Base-by-base conservation (phyloP, 352 stramenopile species). In the Globisporangium cederbergense region DNA sequence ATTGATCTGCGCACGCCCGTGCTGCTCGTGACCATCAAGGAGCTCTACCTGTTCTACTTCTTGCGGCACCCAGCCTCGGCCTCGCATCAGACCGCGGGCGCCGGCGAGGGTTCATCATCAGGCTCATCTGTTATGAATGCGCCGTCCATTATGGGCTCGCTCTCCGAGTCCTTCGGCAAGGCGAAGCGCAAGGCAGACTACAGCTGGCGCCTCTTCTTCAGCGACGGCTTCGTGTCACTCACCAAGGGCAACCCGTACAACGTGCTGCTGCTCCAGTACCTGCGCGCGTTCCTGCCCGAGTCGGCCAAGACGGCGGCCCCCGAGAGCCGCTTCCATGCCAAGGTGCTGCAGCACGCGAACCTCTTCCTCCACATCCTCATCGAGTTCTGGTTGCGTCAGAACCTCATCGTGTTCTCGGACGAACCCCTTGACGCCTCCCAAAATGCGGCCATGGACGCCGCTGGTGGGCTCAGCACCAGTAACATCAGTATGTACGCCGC, bases 341-440 rank as follows among this genome's bases (percentile, higher is more conserved):
- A 91, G 60, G 66, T 91, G 40, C 63, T 91, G 32, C 84, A 94
- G 66, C 70, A 87, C 62, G 85, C 84, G 36, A 93, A 87, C 66
- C 72, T 94, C 3, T 95, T 96, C 64, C 73, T 96, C 28, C 84
- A 95, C 61, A 85, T 91, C 45, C 60, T 95, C 46, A 93, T 96
- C 22, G 88, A 96, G 62, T 92, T 93, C 55, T 96, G 88, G 88
- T 73, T 96, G 51, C 83, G 81, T n/a, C 88, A 96, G 63, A 96
- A 96, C 64, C 77, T 93, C 56, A 92, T 96, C 56, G 75, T 86
- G 61, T 94, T 92, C 58, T 86, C 83, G 0, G 78, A 92, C 57
- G 84, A 88, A n/a, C 64, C 76, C 3, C 49, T 70, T 7, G 51
- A 64, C 25, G n/a, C 38, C 0, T 43, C 62, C 4, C 51, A 58